phyloP scores from a whole-genome alignment of 2,329 filamentous ascomycete species.

The Cercospora sesami region DNA sequence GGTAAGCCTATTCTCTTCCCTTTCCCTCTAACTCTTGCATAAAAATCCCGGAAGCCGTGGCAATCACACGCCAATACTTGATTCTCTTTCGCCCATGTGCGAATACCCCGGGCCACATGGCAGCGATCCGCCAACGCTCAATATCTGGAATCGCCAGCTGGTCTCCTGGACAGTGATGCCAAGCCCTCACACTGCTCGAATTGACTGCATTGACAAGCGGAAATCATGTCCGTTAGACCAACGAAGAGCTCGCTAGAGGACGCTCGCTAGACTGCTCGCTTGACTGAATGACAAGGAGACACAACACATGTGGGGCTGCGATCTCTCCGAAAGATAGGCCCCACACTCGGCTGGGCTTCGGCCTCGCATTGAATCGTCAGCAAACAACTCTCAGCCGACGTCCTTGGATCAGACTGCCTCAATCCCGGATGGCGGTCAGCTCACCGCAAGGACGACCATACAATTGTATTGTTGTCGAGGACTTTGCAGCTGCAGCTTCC shows the following conservation, averaged over 20 bases:
- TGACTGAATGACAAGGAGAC: background rate
- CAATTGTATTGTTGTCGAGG: slow-evolving; percentile 21
- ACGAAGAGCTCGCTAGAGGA: background rate
- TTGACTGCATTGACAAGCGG: background rate
- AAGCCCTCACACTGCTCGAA: background rate
- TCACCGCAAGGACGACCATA: slow-evolving; percentile 26
- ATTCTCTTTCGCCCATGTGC: background rate
- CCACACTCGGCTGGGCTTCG: slow-evolving; percentile 21
- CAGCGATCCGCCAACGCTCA: background rate
- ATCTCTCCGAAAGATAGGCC: slow-evolving; percentile 19
- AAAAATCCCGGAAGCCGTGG: background rate
- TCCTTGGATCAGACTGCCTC: background rate
- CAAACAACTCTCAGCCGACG: slow-evolving; percentile 8
- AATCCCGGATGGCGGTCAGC: slow-evolving; percentile 27
- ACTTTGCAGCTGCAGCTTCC: slow-evolving; percentile 24
- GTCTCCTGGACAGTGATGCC: slow-evolving; percentile 5
- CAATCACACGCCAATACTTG: background rate
- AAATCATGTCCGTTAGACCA: background rate
- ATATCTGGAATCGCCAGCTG: background rate
- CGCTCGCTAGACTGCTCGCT: background rate
- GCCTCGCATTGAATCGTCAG: slow-evolving; percentile 17
- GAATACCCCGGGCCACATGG: background rate
- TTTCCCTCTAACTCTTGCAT: slow-evolving; percentile 6
- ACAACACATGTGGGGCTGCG: slow-evolving; percentile 9
- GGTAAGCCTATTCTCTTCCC: slow-evolving; percentile 59